Conservation (phyloP, 768 basidiomycete genomes). For the Solioccasus polychromus region DNA sequence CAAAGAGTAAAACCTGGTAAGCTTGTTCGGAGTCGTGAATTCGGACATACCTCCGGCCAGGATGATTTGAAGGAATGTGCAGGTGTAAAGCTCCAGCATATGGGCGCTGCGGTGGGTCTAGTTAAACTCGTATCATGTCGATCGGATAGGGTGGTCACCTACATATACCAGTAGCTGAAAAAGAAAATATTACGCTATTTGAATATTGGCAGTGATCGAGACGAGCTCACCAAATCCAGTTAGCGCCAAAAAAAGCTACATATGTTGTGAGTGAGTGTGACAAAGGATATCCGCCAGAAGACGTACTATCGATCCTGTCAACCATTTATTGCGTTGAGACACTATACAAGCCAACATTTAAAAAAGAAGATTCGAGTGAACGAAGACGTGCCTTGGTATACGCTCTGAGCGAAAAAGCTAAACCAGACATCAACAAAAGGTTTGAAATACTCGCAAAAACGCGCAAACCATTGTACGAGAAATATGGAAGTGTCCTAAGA, state of each 20-base stretch:
- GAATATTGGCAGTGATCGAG: too few species aligned
- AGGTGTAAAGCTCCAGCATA: too few species aligned
- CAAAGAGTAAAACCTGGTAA: too few species aligned
- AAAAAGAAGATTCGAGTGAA: too few species aligned
- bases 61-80: too few species aligned
- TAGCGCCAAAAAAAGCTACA: neutral
- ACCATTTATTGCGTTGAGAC: slow-evolving; percentile 7
- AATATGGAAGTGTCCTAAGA: slow-evolving; percentile 6
- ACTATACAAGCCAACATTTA: too few species aligned
- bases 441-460: neutral
- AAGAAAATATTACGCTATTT: too few species aligned
- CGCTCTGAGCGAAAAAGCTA: slow-evolving; percentile 12
- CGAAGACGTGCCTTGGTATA: slow-evolving; percentile 8
- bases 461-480: slow-evolving; percentile 13
- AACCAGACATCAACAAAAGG: neutral
- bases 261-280: neutral
- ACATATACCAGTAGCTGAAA: too few species aligned
- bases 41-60: too few species aligned
- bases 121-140: too few species aligned
- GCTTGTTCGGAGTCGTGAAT: too few species aligned
- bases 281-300: neutral
- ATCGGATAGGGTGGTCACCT: slow-evolving; percentile 5
- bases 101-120: too few species aligned
- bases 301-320: slow-evolving; percentile 8
- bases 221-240: slow-evolving; percentile 9